These are phyloP conservation scores for Diutina ranongensis DNA, from an alignment of 1,139 yeast genomes.

Conservation along the genomic window DNA sequence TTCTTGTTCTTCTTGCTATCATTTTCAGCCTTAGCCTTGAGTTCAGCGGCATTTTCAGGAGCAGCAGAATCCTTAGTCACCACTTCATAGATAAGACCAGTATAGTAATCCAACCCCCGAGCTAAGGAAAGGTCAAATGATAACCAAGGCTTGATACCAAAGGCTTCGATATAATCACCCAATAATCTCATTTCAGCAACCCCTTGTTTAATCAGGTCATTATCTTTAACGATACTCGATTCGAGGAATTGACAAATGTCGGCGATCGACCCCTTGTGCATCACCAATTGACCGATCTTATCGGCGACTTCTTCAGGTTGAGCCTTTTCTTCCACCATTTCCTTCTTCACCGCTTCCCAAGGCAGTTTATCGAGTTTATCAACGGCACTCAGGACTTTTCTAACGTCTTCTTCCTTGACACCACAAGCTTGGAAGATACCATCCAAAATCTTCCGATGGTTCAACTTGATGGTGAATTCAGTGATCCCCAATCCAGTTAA, in stretches of 20 bases:
- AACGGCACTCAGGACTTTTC: constrained; percentile 89
- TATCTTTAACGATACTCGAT: constrained; percentile 42
- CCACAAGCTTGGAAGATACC: constrained; percentile 95
- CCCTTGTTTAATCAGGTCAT: constrained; percentile 71
- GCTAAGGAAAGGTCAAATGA: constrained; percentile 89
- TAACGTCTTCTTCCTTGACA: constrained; percentile 84
- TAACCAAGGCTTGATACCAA: constrained; percentile 42
- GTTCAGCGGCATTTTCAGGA: constrained; percentile 54
- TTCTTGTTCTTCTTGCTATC: constrained; percentile 11
- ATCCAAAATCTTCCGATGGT: constrained; percentile 90
- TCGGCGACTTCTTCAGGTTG: constrained; percentile 90
- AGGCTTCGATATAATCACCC: constrained; percentile 72
- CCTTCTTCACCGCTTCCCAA: constrained; percentile 88
- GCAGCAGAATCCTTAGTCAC: constrained; percentile 94
- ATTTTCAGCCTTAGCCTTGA: constrained; percentile 29
- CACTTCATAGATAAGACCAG: constrained; percentile 93
- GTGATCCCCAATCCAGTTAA: constrained; percentile 69
- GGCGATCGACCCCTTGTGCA: constrained; percentile 62
- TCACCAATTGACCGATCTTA: constrained; percentile 82
- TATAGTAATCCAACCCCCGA: constrained; percentile 93
- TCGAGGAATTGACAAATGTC: constrained; percentile 53
- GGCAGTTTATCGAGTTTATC: constrained; percentile 93
- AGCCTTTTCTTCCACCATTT: constrained; percentile 82
- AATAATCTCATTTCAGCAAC: constrained; percentile 66
- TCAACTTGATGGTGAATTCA: constrained; percentile 83